phyloP scores from a whole-genome alignment of 306 rosid species.

The Delonix regia region DNA sequence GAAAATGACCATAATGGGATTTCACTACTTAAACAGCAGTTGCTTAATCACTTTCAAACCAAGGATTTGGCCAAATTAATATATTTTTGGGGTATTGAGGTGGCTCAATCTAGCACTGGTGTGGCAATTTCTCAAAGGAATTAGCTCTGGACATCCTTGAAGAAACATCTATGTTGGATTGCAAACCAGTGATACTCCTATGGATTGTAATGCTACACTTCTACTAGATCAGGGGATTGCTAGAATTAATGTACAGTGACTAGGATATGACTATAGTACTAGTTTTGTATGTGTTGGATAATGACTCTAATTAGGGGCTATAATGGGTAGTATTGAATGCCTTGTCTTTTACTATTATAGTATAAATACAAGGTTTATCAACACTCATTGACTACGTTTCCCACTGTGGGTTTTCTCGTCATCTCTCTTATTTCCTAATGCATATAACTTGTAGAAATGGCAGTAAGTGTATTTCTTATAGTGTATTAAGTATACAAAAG shows the following conservation, averaged over 20 bases:
- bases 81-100: too few relatives aligned
- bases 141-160: background rate
- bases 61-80: too few relatives aligned
- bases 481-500: constrained; percentile 11
- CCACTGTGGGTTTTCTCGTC: background rate
- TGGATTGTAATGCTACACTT: background rate
- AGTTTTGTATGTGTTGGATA: background rate
- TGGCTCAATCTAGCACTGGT: too few relatives aligned
- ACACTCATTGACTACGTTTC: background rate
- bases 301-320: background rate
- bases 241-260: background rate
- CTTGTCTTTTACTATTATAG: background rate
- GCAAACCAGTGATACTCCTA: background rate
- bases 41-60: too few relatives aligned
- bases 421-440: background rate
- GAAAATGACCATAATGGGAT: too few relatives aligned
- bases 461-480: constrained; percentile 4
- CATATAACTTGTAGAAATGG: background rate
- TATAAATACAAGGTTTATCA: background rate
- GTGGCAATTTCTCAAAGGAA: background rate
- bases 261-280: background rate
- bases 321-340: background rate
- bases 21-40: too few relatives aligned
- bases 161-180: background rate
- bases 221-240: background rate